Conservation (phyloP, 108 stramenopile genomes). For the Skeletonema menzelii region DNA sequence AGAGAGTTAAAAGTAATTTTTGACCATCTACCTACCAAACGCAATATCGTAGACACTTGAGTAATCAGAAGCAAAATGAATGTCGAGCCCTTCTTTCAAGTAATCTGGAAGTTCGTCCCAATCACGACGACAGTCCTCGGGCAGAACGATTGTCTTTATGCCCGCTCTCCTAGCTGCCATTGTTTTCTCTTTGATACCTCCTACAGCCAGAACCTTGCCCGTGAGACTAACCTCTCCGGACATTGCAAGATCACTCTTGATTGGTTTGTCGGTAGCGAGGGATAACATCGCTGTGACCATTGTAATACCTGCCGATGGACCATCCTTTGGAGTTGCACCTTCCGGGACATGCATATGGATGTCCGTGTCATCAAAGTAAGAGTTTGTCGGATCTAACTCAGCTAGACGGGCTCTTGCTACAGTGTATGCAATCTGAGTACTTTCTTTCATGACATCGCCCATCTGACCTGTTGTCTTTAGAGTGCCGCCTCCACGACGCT, state of each 20-base stretch:
- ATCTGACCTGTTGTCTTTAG: constrained; percentile 94
- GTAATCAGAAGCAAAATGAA: constrained; percentile 94
- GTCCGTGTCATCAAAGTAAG: constrained; percentile 81
- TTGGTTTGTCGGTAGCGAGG: constrained; percentile 82
- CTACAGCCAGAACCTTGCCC: constrained; percentile 95
- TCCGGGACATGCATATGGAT: constrained; percentile 99
- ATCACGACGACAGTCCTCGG: constrained; percentile 90
- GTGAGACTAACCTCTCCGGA: constrained; percentile 94
- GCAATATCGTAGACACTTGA: constrained; percentile 87
- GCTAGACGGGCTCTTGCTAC: constrained; percentile 86
- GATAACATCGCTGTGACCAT: constrained; percentile 97
- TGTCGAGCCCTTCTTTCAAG: constrained; percentile 91
- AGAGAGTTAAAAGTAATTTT: neutral
- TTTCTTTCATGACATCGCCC: constrained; percentile 96
- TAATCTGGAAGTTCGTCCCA: constrained; percentile 97
- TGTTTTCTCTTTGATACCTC: constrained; percentile 99
- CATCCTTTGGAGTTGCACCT: constrained; percentile 98
- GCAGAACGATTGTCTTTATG: constrained; percentile 86
- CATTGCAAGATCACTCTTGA: constrained; percentile 96
- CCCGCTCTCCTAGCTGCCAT: constrained; percentile 97
- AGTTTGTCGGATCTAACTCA: constrained; percentile 62
- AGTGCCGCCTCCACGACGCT: constrained; percentile 73
- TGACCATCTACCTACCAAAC: constrained; percentile 48
- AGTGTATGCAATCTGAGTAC: constrained; percentile 92
- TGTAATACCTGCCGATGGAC: constrained; percentile 95